Base-by-base conservation (phyloP, 805 yeast genomes). In the Kodamaea leandrae region DNA sequence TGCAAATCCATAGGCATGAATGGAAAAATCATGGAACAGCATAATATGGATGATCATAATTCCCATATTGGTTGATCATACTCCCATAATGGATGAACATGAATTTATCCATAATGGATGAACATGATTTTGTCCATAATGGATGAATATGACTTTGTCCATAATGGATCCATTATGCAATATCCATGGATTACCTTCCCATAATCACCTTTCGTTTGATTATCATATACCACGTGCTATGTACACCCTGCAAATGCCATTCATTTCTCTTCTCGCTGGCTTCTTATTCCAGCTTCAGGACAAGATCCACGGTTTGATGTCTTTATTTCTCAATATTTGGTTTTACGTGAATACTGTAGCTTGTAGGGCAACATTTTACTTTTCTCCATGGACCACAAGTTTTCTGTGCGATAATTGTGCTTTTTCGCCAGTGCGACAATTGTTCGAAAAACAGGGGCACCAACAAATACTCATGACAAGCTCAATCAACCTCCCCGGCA, bases 1-100 rank as follows among this genome's bases (percentile, higher is more conserved):
- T 9, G 90, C 95, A 24, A 90, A 90, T 55, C 96, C 96, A 10
- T 35, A 32, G 34, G 9, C 26, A 17, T n/a, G 12, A 13, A 15
- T 26, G 32, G 17, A 8, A 12, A 17, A 6, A 12, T 8, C 28
- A 25, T 25, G 13, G n/a, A n/a, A n/a, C n/a, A n/a, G n/a, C n/a
- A n/a, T n/a, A n/a, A n/a, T n/a, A n/a, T n/a, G n/a, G n/a, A n/a
- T n/a, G n/a, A n/a, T n/a, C n/a, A n/a, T n/a, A n/a, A n/a, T n/a
- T n/a, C n/a, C n/a, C n/a, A n/a, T n/a, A n/a, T n/a, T n/a, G n/a
- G n/a, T n/a, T n/a, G n/a, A 13, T 6, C 12, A 29, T 29, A 16
- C 32, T 29, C 29, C 8, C 15, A 15, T 17, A 28, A 28, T 17
- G 14, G 18, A 5, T 19, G 32, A 5, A 30, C 34, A 5, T 30